Evolutionary conservation across 2,329 filamentous ascomycete species (phyloP).

Genomic region (Teratosphaeria gauchensis): DNA sequence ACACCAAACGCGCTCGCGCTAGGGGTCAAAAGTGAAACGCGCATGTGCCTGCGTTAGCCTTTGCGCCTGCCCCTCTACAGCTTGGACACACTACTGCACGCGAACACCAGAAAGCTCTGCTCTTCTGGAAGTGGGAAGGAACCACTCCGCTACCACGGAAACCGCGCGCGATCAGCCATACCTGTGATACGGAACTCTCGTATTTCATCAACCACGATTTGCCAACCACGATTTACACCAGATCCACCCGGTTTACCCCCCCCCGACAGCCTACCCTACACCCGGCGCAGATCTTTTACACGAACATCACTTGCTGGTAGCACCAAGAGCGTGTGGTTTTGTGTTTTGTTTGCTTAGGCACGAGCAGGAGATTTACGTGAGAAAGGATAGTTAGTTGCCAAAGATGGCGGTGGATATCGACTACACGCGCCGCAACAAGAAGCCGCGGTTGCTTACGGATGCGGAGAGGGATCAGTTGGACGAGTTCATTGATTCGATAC

Average conservation of each 20-base stretch:
- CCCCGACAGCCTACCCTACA: not conserved
- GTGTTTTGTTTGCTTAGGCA: not conserved
- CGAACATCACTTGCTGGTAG: not conserved
- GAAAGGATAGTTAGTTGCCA: not conserved
- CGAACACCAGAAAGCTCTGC: not conserved
- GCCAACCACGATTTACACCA: not conserved
- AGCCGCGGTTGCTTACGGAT: slow-evolving; percentile 70
- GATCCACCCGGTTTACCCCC: not conserved
- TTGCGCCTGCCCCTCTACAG: not conserved
- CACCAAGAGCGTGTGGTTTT: not conserved
- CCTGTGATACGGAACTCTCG: not conserved
- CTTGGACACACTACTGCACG: not conserved
- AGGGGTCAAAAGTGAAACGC: not conserved
- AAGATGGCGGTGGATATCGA: slow-evolving; percentile 54
- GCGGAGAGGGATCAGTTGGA: slow-evolving; percentile 74
- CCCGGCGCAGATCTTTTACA: not conserved
- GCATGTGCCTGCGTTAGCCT: not conserved
- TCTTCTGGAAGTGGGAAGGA: not conserved
- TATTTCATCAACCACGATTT: not conserved
- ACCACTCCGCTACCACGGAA: not conserved
- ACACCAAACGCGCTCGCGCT: not conserved
- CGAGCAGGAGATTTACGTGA: not conserved
- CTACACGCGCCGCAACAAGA: slow-evolving; percentile 73
- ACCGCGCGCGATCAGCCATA: too few relatives aligned
- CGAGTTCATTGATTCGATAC: slow-evolving; percentile 86